These are phyloP conservation scores for Aspergillus felis DNA, from an alignment of 2,329 filamentous ascomycete genomes.

Conservation along the genomic window DNA sequence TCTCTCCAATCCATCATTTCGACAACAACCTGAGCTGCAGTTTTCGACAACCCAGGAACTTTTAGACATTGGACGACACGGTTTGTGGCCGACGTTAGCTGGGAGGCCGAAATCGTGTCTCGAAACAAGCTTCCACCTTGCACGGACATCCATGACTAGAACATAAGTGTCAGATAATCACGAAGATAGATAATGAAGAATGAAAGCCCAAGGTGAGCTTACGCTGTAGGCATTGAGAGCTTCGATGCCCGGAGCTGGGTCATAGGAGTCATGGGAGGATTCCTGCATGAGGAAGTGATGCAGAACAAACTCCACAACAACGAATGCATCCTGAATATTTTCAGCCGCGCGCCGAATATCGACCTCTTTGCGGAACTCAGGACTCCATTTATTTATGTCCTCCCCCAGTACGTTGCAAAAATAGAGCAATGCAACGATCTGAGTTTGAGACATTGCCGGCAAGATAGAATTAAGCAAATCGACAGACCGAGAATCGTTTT, in stretches of 20 bases:
- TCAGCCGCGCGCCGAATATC: constrained; percentile 13
- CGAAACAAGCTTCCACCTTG: constrained; percentile 23
- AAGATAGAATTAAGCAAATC: constrained; percentile 30
- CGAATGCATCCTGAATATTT: constrained; percentile 37
- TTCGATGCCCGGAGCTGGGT: constrained; percentile 25
- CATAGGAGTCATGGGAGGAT: constrained; percentile 13
- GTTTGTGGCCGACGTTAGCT: constrained; percentile 20
- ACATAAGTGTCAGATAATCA: constrained; percentile 4
- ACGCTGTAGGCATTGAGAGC: constrained; percentile 37
- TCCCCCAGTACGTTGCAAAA: constrained; percentile 41
- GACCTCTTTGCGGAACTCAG: constrained; percentile 16
- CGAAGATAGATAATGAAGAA: not conserved
- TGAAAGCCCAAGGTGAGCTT: constrained; percentile 9
- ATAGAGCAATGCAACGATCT: constrained; percentile 33
- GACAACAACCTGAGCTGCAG: constrained; percentile 32
- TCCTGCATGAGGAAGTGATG: constrained; percentile 27
- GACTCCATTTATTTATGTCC: constrained; percentile 28
- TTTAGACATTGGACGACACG: constrained; percentile 24
- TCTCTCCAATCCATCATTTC: constrained; percentile 30
- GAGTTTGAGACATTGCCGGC: constrained; percentile 34
- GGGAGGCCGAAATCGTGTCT: constrained; percentile 15
- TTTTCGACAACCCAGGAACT: constrained; percentile 23
- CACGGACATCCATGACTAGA: constrained; percentile 34
- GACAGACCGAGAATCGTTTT: constrained; percentile 27
- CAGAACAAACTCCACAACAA: constrained; percentile 34